Evolutionary conservation across 225 moss, liverwort and hornwort species (phyloP).

Genomic region (Climacium dendroides): DNA sequence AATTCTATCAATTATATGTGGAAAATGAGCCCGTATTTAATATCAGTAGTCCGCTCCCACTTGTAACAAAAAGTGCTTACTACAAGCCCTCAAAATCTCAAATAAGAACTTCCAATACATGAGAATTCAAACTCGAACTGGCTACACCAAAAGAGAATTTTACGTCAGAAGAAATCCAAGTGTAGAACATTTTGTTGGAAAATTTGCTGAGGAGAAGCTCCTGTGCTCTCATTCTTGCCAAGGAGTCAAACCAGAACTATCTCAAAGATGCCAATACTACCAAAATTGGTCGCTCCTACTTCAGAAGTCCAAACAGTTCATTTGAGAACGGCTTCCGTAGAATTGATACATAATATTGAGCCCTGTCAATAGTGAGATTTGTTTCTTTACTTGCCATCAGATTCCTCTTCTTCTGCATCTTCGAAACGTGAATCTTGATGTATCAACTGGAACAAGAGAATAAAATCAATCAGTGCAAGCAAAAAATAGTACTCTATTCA

Average conservation of each 20-base stretch:
- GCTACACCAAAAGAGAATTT: background rate
- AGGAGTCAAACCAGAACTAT: background rate
- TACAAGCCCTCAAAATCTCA: background rate
- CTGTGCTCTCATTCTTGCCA: conserved; percentile 5
- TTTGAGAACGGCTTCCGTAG: background rate
- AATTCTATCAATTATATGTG: background rate
- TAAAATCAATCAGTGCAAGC: background rate
- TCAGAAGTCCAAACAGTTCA: background rate
- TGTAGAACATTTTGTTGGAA: background rate
- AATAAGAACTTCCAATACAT: background rate
- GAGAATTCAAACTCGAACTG: background rate
- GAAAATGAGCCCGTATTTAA: background rate
- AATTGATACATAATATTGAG: background rate
- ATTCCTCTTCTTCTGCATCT: conserved; percentile 56
- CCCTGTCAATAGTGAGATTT: background rate
- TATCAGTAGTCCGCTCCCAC: background rate
- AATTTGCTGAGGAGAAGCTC: background rate
- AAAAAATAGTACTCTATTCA: background rate
- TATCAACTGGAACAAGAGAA: conserved; percentile 31
- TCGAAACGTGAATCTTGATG: conserved; percentile 55
- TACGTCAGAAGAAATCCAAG: background rate
- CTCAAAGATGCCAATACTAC: background rate
- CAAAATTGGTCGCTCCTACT: conserved; percentile 10
- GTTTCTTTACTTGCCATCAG: conserved; percentile 3
- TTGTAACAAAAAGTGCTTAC: background rate